Percentiles rank a stretch among this genome's conserved stretches.
Conservation (phyloP, 257 asterid species). For the Ehretia macrophylla region DNA sequence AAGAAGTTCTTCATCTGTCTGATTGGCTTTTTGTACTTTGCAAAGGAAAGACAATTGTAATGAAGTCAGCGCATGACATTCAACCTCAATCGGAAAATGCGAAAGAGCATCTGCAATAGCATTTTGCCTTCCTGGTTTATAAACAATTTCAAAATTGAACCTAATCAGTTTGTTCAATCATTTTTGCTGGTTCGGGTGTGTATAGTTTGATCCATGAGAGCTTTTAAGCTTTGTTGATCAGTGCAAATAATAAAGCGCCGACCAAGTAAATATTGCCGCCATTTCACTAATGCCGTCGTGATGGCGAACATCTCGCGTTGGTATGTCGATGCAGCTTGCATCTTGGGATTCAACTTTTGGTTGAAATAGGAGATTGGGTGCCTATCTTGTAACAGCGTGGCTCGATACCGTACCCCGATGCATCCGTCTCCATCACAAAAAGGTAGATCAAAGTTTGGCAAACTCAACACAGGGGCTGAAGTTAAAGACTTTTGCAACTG, state of each 20-base stretch:
- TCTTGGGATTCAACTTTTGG: not conserved
- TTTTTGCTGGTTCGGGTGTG: not conserved
- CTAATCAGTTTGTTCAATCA: not conserved
- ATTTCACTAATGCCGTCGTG: not conserved
- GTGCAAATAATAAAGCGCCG: not conserved
- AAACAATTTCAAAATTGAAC: not conserved
- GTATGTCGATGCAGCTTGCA: not conserved
- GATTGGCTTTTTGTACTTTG: not conserved
- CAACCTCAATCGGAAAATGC: too few species aligned
- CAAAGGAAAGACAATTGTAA: too few species aligned
- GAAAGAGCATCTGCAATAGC: not conserved
- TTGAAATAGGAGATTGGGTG: slow-evolving; percentile 1
- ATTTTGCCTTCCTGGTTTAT: not conserved
- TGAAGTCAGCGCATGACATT: too few species aligned
- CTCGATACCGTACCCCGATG: not conserved
- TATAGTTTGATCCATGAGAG: not conserved
- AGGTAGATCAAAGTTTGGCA: too few species aligned
- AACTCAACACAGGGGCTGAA: too few species aligned
- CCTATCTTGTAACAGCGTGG: not conserved
- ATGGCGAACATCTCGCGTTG: not conserved
- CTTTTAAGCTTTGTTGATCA: not conserved
- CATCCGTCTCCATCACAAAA: not conserved
- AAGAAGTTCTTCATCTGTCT: too few species aligned
- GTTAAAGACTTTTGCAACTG: too few species aligned
- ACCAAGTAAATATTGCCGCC: slow-evolving; percentile 10